Evolutionary conservation across 1,284 basidiomycete genomes (phyloP).

Genomic region (Trametes versicolor): DNA sequence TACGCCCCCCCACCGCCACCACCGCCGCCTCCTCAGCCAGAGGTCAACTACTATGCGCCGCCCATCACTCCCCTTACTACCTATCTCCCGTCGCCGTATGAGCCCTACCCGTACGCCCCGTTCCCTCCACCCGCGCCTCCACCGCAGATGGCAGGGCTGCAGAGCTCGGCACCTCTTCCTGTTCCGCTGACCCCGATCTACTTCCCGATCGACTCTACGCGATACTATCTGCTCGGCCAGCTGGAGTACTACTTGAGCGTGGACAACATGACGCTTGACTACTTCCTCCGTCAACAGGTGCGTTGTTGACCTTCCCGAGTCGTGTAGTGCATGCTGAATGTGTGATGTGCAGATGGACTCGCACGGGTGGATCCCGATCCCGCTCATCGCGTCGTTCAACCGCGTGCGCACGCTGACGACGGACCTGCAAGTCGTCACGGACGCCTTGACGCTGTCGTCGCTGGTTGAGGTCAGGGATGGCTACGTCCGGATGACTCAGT

Average conservation of each 20-base stretch:
- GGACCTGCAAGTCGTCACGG: constrained; percentile 73
- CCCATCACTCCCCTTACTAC: constrained; percentile 24
- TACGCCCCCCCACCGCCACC: constrained; percentile 31
- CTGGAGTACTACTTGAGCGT: constrained; percentile 91
- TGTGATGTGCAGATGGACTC: constrained; percentile 80
- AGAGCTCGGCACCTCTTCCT: constrained; percentile 53
- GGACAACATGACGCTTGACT: constrained; percentile 87
- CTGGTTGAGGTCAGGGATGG: constrained; percentile 79
- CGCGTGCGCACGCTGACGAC: constrained; percentile 78
- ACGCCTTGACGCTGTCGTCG: constrained; percentile 74
- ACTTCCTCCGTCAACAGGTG: constrained; percentile 82
- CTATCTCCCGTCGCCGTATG: constrained; percentile 31
- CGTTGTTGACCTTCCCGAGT: constrained; percentile 38
- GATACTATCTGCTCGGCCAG: constrained; percentile 79
- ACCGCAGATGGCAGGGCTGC: constrained; percentile 28
- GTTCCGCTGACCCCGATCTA: constrained; percentile 64
- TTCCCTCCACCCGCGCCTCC: constrained; percentile 33
- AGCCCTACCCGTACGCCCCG: constrained; percentile 26
- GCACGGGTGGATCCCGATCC: constrained; percentile 87
- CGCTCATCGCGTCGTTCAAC: constrained; percentile 87
- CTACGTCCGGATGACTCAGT: constrained; percentile 73
- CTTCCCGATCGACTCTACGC: constrained; percentile 70
- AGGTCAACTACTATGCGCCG: constrained; percentile 35
- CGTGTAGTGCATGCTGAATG: constrained; percentile 20
- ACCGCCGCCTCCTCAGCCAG: constrained; percentile 30